A percentile compares a stretch with the other conserved stretches of the same genome.
Conservation (phyloP, 257 asterid species). For the Asclepias syriaca region DNA sequence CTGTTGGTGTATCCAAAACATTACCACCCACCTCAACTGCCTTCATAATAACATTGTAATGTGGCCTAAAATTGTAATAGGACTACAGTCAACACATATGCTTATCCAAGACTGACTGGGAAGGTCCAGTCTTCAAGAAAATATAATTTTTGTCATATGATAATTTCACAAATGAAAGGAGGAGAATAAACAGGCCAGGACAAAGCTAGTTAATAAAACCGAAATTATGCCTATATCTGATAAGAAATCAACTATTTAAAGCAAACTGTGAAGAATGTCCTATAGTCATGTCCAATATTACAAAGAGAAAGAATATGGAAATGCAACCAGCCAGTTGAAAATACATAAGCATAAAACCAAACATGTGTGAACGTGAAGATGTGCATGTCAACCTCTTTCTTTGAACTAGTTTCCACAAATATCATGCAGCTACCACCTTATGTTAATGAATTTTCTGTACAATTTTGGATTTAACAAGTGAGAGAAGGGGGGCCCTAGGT, state of each 20-base stretch:
- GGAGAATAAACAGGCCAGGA: too few relatives aligned
- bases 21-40: conserved; percentile 78
- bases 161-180: not conserved
- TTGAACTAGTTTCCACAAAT: not conserved
- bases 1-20: conserved; percentile 51
- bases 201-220: not conserved
- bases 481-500: not conserved
- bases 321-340: not conserved
- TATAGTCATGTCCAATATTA: not conserved
- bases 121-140: not conserved
- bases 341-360: not conserved
- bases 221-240: not conserved
- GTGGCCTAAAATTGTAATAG: conserved; percentile 46
- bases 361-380: not conserved
- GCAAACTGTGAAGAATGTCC: not conserved
- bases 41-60: conserved; percentile 64
- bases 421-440: not conserved
- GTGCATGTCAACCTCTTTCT: not conserved
- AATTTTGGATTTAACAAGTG: not conserved
- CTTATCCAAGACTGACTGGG: not conserved
- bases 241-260: not conserved
- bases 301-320: not conserved
- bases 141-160: not conserved
- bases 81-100: conserved; percentile 3
- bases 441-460: not conserved